phyloP scores from a whole-genome alignment of 768 basidiomycete species.

The Solioccasus polychromus region DNA sequence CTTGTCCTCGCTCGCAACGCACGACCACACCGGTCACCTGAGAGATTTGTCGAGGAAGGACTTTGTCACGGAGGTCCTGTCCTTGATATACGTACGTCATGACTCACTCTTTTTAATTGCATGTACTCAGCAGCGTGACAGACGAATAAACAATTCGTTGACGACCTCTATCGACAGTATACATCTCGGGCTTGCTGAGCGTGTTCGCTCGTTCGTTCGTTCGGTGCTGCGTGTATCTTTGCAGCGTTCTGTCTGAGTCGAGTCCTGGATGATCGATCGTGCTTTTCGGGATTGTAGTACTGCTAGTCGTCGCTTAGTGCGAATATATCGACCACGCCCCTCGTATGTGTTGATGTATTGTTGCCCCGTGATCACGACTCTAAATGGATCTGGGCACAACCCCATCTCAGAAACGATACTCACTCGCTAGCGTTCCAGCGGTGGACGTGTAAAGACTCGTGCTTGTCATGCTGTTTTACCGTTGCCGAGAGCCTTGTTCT shows the following conservation, averaged over 20 bases:
- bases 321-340: conserved; percentile 8
- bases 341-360: too few species aligned
- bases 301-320: conserved; percentile 9
- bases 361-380: too few species aligned
- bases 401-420: too few species aligned
- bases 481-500: too few species aligned
- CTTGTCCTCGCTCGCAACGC: conserved; percentile 21
- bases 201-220: neutral
- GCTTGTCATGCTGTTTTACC: too few species aligned
- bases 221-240: neutral
- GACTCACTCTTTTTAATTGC: neutral
- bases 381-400: too few species aligned
- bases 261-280: conserved; percentile 3
- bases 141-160: conserved; percentile 67
- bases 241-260: conserved; percentile 1
- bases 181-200: conserved; percentile 18
- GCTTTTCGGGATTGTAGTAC: conserved; percentile 4
- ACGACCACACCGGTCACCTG: conserved; percentile 17
- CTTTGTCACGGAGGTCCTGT: conserved; percentile 58
- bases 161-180: conserved; percentile 58
- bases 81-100: conserved; percentile 55
- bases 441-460: too few species aligned
- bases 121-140: conserved; percentile 21
- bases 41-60: conserved; percentile 45
- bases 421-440: too few species aligned